These are phyloP conservation scores for Fomitopsis betulina DNA, from an alignment of 1,284 basidiomycete species.

Conservation along the genomic window DNA sequence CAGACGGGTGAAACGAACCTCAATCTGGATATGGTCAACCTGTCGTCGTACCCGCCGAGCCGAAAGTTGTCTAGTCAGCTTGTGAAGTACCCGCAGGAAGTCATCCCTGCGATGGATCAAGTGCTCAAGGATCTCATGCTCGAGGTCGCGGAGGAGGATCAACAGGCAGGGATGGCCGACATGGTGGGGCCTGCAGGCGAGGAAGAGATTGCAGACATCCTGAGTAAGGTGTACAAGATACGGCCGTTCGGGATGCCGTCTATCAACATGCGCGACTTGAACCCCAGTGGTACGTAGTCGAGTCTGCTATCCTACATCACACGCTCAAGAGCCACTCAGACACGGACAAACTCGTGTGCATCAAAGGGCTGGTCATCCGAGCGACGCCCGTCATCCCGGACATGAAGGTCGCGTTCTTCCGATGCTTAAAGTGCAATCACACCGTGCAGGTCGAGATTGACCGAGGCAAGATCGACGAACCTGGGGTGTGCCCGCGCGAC, in stretches of 20 bases:
- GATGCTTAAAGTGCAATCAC: constrained; percentile 93
- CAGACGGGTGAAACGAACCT: constrained; percentile 89
- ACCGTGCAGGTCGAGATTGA: constrained; percentile 95
- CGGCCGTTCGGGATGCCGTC: constrained; percentile 82
- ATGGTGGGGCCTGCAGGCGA: constrained; percentile 72
- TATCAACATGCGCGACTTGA: constrained; percentile 89
- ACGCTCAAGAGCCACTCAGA: constrained; percentile 44
- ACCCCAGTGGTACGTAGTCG: constrained; percentile 71
- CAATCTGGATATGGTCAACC: constrained; percentile 87
- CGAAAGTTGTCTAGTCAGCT: constrained; percentile 80
- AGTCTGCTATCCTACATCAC: neutral
- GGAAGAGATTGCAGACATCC: constrained; percentile 77
- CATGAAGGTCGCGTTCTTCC: constrained; percentile 98
- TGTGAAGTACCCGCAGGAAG: constrained; percentile 92
- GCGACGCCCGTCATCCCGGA: constrained; percentile 98
- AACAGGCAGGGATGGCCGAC: constrained; percentile 59
- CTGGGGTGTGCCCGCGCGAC: constrained; percentile 86
- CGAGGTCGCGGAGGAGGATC: constrained; percentile 76
- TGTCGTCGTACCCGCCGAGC: constrained; percentile 85
- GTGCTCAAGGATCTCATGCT: constrained; percentile 90
- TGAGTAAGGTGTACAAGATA: constrained; percentile 84
- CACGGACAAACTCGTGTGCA: constrained; percentile 92
- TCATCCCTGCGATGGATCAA: constrained; percentile 96
- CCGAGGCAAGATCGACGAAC: constrained; percentile 93
- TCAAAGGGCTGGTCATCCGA: constrained; percentile 97